These are phyloP conservation scores for Coemansia sp. DNA, from an alignment of 192 early-diverging fungal genomes.

Conservation along the genomic window DNA sequence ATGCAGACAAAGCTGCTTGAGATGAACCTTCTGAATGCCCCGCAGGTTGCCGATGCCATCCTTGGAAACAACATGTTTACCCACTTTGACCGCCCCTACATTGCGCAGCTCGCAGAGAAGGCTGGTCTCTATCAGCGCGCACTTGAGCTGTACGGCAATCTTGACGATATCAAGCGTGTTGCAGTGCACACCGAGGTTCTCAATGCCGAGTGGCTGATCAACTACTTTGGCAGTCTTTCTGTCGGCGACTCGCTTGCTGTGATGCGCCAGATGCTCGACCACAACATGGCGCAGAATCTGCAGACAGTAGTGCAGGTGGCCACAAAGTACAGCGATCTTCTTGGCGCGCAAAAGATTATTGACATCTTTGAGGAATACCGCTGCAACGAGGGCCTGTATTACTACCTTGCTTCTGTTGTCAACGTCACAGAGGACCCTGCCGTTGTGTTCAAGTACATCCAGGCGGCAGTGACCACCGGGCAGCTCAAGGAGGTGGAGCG, in stretches of 20 bases:
- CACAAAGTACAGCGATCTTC: constrained; percentile 96
- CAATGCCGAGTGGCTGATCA: constrained; percentile 88
- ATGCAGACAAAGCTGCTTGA: constrained; percentile 95
- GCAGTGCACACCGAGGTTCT: constrained; percentile 83
- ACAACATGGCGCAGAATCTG: constrained; percentile 92
- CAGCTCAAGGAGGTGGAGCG: constrained; percentile 98
- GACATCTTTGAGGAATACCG: constrained; percentile 90
- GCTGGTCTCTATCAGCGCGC: constrained; percentile 95
- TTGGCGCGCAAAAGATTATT: constrained; percentile 86
- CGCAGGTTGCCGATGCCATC: constrained; percentile 99
- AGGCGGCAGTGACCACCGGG: constrained; percentile 88
- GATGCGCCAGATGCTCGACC: constrained; percentile 89
- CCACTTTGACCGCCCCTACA: constrained; percentile 90
- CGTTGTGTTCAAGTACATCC: constrained; percentile 99
- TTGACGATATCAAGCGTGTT: constrained; percentile 94
- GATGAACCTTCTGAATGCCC: constrained; percentile 96
- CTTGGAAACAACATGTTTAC: constrained; percentile 94
- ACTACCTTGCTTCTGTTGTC: constrained; percentile 94
- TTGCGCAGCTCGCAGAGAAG: constrained; percentile 95
- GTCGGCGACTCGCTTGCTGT: constrained; percentile 97
- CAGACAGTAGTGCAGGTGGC: constrained; percentile 95
- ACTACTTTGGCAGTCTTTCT: constrained; percentile 93
- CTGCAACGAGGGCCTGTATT: constrained; percentile 94
- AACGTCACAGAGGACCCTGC: constrained; percentile 93
- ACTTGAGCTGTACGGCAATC: constrained; percentile 96